Evolutionary conservation across 805 yeast genomes (phyloP).

Genomic region (Candida suzukii): DNA sequence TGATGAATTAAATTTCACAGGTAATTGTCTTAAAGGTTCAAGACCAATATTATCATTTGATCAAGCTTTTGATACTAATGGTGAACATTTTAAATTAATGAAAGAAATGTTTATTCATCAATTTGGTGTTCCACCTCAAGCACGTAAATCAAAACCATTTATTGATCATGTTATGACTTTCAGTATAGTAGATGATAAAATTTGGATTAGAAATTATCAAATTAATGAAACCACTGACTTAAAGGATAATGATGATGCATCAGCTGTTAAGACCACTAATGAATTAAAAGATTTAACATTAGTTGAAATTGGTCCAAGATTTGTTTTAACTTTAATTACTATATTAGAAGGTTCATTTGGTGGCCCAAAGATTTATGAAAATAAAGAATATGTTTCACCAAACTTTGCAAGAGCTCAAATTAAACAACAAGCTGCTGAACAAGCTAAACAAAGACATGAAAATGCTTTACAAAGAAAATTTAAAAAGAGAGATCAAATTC

Average conservation of each 20-base stretch:
- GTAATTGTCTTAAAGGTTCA: constrained; percentile 92
- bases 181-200: constrained; percentile 83
- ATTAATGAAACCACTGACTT: constrained; percentile 62
- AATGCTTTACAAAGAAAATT: constrained; percentile 72
- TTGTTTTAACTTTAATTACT: constrained; percentile 86
- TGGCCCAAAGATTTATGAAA: constrained; percentile 96
- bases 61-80: constrained; percentile 58
- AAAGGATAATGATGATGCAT: constrained; percentile 33
- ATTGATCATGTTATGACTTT: constrained; percentile 93
- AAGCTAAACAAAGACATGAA: constrained; percentile 71
- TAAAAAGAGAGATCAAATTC: constrained; percentile 65
- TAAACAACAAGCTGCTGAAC: constrained; percentile 71
- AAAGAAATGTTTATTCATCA: constrained; percentile 78
- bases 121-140: constrained; percentile 93
- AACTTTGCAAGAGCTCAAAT: constrained; percentile 88
- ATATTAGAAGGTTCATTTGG: constrained; percentile 95
- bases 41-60: constrained; percentile 92
- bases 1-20: constrained; percentile 94
- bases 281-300: constrained; percentile 57
- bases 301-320: constrained; percentile 95
- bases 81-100: constrained; percentile 62
- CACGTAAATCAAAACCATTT: constrained; percentile 91
- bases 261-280: constrained; percentile 15
- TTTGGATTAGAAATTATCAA: constrained; percentile 95
- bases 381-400: constrained; percentile 94